Conservation (phyloP, 768 basidiomycete species). For the Mycena indigotica region DNA sequence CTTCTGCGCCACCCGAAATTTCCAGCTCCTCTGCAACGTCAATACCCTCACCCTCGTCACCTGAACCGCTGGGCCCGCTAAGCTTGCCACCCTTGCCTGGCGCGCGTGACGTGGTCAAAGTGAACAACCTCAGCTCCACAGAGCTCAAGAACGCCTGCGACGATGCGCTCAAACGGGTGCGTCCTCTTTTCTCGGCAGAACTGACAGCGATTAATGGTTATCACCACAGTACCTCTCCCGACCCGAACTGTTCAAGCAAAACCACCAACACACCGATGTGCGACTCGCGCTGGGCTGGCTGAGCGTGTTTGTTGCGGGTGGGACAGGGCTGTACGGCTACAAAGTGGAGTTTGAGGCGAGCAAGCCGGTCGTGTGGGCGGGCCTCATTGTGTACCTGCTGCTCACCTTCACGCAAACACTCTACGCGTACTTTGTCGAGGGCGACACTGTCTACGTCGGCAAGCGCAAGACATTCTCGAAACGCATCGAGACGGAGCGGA, state of each 20-base stretch:
- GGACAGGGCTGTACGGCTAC: slow-evolving; percentile 83
- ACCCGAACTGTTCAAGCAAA: slow-evolving; percentile 83
- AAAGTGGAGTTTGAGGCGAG: slow-evolving; percentile 87
- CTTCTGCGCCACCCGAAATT: slow-evolving; percentile 10
- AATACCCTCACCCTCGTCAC: slow-evolving; percentile 15
- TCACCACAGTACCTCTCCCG: slow-evolving; percentile 71
- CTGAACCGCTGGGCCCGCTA: slow-evolving; percentile 22
- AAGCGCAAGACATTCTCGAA: slow-evolving; percentile 90
- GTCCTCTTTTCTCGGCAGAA: slow-evolving; percentile 21
- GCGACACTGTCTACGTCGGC: slow-evolving; percentile 82
- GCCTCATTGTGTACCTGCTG: slow-evolving; percentile 77
- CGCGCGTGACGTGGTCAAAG: slow-evolving; percentile 56
- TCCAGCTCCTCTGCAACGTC: slow-evolving; percentile 6
- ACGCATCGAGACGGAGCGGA: slow-evolving; percentile 89
- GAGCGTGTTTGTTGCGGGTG: slow-evolving; percentile 78
- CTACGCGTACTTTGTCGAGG: slow-evolving; percentile 87
- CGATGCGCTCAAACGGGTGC: slow-evolving; percentile 86
- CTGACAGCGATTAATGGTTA: background rate
- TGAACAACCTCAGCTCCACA: slow-evolving; percentile 58
- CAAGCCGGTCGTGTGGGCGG: slow-evolving; percentile 78
- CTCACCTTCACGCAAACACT: slow-evolving; percentile 73
- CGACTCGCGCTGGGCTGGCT: slow-evolving; percentile 86
- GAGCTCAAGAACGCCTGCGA: slow-evolving; percentile 78
- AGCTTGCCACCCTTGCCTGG: slow-evolving; percentile 17
- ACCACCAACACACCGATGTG: slow-evolving; percentile 85